Evolutionary conservation across 2,329 filamentous ascomycete genomes (phyloP).

Genomic region (Diaporthe sp.): DNA sequence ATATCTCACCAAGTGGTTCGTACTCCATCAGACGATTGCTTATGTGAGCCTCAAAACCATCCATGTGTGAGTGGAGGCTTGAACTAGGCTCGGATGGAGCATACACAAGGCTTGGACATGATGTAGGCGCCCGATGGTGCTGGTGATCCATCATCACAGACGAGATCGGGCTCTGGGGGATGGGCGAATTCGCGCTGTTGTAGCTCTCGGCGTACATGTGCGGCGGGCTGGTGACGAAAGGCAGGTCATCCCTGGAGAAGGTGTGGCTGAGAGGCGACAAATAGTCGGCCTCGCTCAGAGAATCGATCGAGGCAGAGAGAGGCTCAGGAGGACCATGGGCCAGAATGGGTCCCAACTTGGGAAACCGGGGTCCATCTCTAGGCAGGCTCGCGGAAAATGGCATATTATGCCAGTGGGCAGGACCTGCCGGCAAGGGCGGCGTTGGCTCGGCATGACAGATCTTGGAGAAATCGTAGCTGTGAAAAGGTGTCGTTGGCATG

Average conservation of each 20-base stretch:
- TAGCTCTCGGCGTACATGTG: constrained; percentile 67
- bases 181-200: constrained; percentile 61
- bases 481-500: constrained; percentile 51
- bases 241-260: constrained; percentile 64
- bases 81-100: constrained; percentile 70
- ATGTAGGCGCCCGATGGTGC: constrained; percentile 60
- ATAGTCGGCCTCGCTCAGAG: constrained; percentile 72
- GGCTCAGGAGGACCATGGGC: constrained; percentile 56
- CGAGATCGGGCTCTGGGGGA: constrained; percentile 65
- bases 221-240: constrained; percentile 65
- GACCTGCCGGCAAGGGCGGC: constrained; percentile 47
- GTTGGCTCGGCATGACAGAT: constrained; percentile 59
- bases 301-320: constrained; percentile 66
- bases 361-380: constrained; percentile 54
- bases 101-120: constrained; percentile 71
- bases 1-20: constrained; percentile 66
- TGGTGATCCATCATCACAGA: constrained; percentile 66
- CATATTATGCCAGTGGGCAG: constrained; percentile 58
- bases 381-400: constrained; percentile 56
- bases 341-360: constrained; percentile 52
- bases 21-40: constrained; percentile 65
- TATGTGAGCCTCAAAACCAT: constrained; percentile 66
- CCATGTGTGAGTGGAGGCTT: constrained; percentile 69
- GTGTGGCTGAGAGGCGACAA: constrained; percentile 66
- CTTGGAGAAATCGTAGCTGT: constrained; percentile 61